Evolutionary conservation across 192 early-diverging fungal genomes (phyloP), one percentile per base, ranked within the genome.

Genomic region (Globomyces pollinis-pini): DNA sequence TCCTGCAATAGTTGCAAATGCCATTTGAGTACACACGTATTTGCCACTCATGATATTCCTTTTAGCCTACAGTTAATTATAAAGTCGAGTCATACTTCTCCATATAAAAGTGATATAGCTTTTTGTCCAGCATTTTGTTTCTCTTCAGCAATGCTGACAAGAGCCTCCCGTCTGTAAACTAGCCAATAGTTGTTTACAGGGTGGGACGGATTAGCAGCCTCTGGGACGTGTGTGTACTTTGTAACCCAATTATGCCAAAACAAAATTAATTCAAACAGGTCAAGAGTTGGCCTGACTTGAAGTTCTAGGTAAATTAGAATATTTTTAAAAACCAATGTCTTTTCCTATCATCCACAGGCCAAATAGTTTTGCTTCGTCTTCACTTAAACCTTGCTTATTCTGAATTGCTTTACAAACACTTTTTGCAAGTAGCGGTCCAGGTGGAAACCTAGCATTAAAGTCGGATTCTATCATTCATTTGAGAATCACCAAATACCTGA

Each of bases 151-250:
- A 65, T 75, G 24, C 70, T 63, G 9, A 80, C 53, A 15, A 62
- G 55, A 7, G 73, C 75, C 41, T 77, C 80, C 13, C 77, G 62
- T 31, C 75, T 54, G 55, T 65, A 83, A n/a, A 79, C 63, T 28
- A 83, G 69, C 75, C 77, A 80, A 57, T 79, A 73, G 0, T 71
- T 64, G 50, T 78, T 80, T 50, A 80, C 68, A 18, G 73, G 65
- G 43, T 79, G 77, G 18, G 53, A 42, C 2, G 77, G 65, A 55
- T 74, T 66, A 1, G 64, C 57, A 13, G 68, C 71, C 62, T 83
- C 75, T 9, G 80, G 80, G 39, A 61, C 75, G 61, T 83, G 80
- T 1, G 80, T 80, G 63, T 76, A 80, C 47, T 80, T 78, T 21
- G 68, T 49, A n/a, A 80, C 66, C 50, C 77, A 57, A 18, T 43